Conservation (phyloP, 202 grass and related monocot genomes). For the Dendrocalamus latiflorus region DNA sequence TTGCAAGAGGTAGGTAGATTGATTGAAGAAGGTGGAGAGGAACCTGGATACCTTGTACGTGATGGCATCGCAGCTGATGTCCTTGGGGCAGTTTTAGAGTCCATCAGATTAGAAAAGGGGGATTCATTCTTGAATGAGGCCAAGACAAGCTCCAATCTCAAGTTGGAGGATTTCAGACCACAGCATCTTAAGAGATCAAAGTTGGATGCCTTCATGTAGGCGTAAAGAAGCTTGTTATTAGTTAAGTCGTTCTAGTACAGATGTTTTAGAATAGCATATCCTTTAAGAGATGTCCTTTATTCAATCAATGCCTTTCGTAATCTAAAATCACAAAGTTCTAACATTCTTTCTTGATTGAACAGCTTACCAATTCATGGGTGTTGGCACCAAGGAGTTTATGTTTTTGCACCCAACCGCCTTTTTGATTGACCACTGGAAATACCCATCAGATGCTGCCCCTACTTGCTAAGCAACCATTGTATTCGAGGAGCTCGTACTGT, state of each 20-base stretch:
- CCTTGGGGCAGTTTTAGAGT: slow-evolving; percentile 65
- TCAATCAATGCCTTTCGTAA: neutral
- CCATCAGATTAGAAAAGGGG: slow-evolving; percentile 53
- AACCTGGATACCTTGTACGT: slow-evolving; percentile 55
- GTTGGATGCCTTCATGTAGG: slow-evolving; percentile 73
- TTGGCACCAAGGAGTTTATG: slow-evolving; percentile 2
- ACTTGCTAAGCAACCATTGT: neutral
- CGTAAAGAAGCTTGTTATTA: slow-evolving; percentile 29
- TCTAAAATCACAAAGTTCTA: neutral
- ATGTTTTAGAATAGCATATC: neutral
- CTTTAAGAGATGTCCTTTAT: neutral
- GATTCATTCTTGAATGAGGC: slow-evolving; percentile 65
- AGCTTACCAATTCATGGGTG: slow-evolving; percentile 43
- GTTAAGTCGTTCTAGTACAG: slow-evolving; percentile 32
- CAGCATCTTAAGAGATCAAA: slow-evolving; percentile 48
- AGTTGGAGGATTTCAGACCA: slow-evolving; percentile 80
- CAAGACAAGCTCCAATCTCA: slow-evolving; percentile 50
- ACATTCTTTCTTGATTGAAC: slow-evolving; percentile 28
- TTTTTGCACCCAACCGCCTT: slow-evolving; percentile 9
- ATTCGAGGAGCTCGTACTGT: slow-evolving; percentile 18
- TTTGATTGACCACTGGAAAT: slow-evolving; percentile 33
- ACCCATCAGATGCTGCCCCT: neutral
- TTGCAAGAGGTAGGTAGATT: slow-evolving; percentile 69
- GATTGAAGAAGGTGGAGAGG: slow-evolving; percentile 69
- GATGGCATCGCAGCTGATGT: slow-evolving; percentile 70